phyloP scores from a whole-genome alignment of 192 early-diverging fungal species.

The Coemansia sp. region DNA sequence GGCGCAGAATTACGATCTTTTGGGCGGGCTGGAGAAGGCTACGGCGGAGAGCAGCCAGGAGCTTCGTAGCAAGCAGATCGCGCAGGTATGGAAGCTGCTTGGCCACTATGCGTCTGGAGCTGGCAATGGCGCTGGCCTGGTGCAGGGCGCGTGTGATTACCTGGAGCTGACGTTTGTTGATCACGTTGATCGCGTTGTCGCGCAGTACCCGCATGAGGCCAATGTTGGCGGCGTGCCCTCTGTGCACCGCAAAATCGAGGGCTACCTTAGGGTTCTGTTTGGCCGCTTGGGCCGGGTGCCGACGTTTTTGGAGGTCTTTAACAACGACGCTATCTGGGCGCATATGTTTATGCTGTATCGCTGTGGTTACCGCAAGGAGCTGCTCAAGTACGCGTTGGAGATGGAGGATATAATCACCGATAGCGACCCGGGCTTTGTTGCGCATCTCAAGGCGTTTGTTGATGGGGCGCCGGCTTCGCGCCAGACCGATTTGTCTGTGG shows the following conservation, averaged over 20 bases:
- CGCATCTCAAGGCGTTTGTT: conserved; percentile 69
- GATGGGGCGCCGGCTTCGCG: conserved; percentile 45
- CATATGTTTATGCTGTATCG: conserved; percentile 83
- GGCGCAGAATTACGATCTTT: conserved; percentile 21
- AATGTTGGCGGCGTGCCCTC: conserved; percentile 82
- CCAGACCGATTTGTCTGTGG: conserved; percentile 45
- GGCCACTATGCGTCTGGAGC: conserved; percentile 6
- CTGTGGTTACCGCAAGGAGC: conserved; percentile 67
- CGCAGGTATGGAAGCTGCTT: conserved; percentile 40
- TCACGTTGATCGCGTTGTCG: conserved; percentile 56
- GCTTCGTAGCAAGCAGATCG: conserved; percentile 50
- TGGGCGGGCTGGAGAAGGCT: conserved; percentile 35
- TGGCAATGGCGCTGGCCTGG: neutral
- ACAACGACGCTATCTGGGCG: conserved; percentile 79
- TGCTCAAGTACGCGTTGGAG: conserved; percentile 63
- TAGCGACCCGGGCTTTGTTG: conserved; percentile 68
- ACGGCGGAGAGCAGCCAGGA: conserved; percentile 36
- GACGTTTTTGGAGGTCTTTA: conserved; percentile 43
- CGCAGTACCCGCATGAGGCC: conserved; percentile 64
- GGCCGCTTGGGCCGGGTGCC: conserved; percentile 56
- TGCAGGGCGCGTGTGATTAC: conserved; percentile 34
- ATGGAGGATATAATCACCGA: conserved; percentile 59
- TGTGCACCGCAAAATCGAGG: conserved; percentile 65
- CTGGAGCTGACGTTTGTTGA: conserved; percentile 58
- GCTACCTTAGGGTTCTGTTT: conserved; percentile 72